These are phyloP conservation scores for Penicillium odoratum DNA, from an alignment of 495 filamentous ascomycete species.

Conservation along the genomic window DNA sequence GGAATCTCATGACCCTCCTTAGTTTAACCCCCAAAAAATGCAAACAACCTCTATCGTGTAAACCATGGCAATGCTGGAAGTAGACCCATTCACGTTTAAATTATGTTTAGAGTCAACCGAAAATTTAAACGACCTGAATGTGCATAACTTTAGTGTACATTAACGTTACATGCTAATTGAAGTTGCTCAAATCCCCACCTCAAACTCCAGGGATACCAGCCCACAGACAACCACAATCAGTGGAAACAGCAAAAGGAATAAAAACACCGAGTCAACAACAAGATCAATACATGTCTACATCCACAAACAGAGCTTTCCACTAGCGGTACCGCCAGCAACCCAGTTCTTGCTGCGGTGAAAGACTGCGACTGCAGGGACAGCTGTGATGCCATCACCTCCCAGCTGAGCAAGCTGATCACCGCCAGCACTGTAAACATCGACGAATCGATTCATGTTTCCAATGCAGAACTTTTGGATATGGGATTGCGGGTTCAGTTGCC, in stretches of 20 bases:
- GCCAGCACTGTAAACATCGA: constrained; percentile 77
- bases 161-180: neutral
- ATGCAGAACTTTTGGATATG: constrained; percentile 84
- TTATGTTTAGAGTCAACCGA: neutral
- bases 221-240: neutral
- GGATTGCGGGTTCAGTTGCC: constrained; percentile 78
- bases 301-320: constrained; percentile 91
- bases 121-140: neutral
- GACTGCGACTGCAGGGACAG: constrained; percentile 88
- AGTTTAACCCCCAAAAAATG: neutral
- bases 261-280: neutral
- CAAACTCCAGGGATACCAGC: neutral
- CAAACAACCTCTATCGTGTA: neutral
- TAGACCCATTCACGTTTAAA: neutral
- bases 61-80: no score
- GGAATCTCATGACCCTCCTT: neutral
- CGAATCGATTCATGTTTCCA: constrained; percentile 97
- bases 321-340: constrained; percentile 89
- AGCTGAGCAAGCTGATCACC: constrained; percentile 92
- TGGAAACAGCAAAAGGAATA: neutral
- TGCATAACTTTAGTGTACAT: neutral
- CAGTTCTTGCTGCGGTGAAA: constrained; percentile 88
- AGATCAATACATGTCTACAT: constrained; percentile 53
- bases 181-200: neutral
- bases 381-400: constrained; percentile 83